Evolutionary conservation across 441 rosid genomes (phyloP).

Genomic region (Populus hybrid): DNA sequence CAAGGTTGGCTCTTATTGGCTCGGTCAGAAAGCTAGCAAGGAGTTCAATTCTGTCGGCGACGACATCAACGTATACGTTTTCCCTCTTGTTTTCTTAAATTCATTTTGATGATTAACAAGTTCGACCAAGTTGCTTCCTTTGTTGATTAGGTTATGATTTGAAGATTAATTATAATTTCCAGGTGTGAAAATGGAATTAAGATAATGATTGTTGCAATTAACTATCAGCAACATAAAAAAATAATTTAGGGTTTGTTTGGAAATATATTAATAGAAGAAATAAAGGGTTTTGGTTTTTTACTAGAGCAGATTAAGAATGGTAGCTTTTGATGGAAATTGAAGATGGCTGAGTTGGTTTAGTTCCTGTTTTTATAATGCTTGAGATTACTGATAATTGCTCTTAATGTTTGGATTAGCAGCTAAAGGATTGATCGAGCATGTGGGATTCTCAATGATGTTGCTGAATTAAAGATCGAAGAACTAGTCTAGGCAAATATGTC

Average conservation of each 20-base stretch:
- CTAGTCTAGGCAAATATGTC: neutral
- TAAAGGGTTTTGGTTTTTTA: neutral
- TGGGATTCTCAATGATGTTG: neutral
- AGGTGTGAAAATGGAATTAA: neutral
- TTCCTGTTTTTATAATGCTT: neutral
- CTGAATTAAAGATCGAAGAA: neutral
- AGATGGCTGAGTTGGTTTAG: neutral
- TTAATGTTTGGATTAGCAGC: neutral
- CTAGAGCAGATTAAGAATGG: neutral
- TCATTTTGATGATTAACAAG: neutral
- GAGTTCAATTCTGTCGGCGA: constrained; percentile 73
- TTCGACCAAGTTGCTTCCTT: neutral
- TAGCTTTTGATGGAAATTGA: neutral
- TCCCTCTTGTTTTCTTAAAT: neutral
- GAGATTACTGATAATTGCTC: neutral
- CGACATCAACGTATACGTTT: constrained; percentile 48
- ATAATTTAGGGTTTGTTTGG: neutral
- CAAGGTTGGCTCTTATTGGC: constrained; percentile 78
- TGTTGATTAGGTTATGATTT: neutral
- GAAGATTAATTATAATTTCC: neutral
- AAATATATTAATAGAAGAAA: neutral
- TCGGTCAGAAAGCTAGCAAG: constrained; percentile 62
- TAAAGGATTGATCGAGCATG: neutral
- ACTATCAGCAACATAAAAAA: neutral
- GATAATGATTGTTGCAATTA: neutral